A percentile compares a stretch with the other conserved stretches of the same genome.
Conservation (phyloP, 2,329 filamentous ascomycete genomes). For the Tolypocladium ovalisporum region DNA sequence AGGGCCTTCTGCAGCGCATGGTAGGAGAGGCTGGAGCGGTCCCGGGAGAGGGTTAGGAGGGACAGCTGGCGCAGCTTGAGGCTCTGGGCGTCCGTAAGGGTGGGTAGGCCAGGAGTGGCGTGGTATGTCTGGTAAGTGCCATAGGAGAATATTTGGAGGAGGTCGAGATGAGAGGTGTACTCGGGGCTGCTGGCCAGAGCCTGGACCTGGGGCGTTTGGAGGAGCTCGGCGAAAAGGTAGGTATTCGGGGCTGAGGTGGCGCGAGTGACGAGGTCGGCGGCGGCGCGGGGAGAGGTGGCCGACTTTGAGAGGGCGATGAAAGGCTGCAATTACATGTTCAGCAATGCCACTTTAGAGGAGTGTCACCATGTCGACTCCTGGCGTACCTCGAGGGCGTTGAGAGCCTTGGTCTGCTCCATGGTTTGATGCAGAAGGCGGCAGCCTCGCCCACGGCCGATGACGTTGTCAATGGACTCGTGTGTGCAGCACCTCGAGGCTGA, state of each 20-base stretch:
- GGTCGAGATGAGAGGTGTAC: constrained; percentile 49
- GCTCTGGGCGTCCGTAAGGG: constrained; percentile 60
- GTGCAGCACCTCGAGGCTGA: not conserved
- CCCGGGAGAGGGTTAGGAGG: constrained; percentile 68
- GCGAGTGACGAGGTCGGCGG: constrained; percentile 74
- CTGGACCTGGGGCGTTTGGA: constrained; percentile 70
- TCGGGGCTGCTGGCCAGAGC: constrained; percentile 52
- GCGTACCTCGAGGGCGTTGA: constrained; percentile 51
- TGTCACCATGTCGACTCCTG: constrained; percentile 8
- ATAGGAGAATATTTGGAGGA: constrained; percentile 85
- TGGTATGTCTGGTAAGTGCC: constrained; percentile 75
- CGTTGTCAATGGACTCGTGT: not conserved
- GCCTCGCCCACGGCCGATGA: not conserved
- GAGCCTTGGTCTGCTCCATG: constrained; percentile 66
- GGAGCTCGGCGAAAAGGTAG: constrained; percentile 89
- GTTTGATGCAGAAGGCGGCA: constrained; percentile 9
- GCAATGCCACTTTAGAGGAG: not conserved
- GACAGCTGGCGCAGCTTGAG: constrained; percentile 87
- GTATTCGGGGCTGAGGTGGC: constrained; percentile 85
- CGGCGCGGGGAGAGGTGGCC: constrained; percentile 71
- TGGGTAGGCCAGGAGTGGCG: constrained; percentile 45
- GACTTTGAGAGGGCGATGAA: constrained; percentile 84
- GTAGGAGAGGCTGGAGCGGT: constrained; percentile 62
- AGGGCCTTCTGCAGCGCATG: constrained; percentile 54
- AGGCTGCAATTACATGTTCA: constrained; percentile 46